Conservation (phyloP, 805 yeast genomes). For the Grigorovia humatica region DNA sequence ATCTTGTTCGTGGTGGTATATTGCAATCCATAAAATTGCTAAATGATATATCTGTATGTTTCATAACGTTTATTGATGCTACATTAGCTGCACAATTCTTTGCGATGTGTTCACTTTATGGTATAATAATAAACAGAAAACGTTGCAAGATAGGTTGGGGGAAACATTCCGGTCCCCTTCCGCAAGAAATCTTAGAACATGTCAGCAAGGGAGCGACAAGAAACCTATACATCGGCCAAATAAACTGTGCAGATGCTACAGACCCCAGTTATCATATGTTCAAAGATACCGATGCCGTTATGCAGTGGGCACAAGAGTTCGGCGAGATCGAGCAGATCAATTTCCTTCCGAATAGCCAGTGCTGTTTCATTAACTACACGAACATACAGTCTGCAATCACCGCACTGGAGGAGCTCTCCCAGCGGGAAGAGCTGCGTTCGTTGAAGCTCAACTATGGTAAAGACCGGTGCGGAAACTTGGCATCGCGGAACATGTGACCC, state of each 20-base stretch:
- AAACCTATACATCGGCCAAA: conserved; percentile 80
- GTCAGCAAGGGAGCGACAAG: conserved; percentile 91
- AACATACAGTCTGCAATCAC: conserved; percentile 84
- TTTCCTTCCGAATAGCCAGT: conserved; percentile 68
- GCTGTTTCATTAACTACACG: conserved; percentile 88
- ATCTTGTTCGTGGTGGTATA: conserved; percentile 91
- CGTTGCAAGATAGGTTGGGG: conserved; percentile 96
- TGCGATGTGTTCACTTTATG: conserved; percentile 87
- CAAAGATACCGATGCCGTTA: conserved; percentile 17
- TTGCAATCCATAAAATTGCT: conserved; percentile 74
- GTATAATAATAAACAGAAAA: conserved; percentile 74
- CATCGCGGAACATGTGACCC: conserved; percentile 22
- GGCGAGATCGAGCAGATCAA: conserved; percentile 96
- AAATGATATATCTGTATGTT: conserved; percentile 82
- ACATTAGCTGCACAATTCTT: conserved; percentile 96
- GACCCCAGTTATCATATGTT: not conserved
- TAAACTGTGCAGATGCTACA: conserved; percentile 24
- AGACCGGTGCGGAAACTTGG: conserved; percentile 91
- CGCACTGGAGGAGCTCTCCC: conserved; percentile 85
- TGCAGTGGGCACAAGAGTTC: conserved; percentile 43
- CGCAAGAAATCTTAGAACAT: conserved; percentile 78
- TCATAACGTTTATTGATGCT: conserved; percentile 91
- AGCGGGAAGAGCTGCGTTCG: conserved; percentile 54
- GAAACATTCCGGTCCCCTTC: conserved; percentile 85
- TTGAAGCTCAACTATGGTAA: conserved; percentile 86